Evolutionary conservation across 1,284 basidiomycete species (phyloP), one percentile per base, ranked within the genome.

Genomic region (Limonomyces culmigenus): DNA sequence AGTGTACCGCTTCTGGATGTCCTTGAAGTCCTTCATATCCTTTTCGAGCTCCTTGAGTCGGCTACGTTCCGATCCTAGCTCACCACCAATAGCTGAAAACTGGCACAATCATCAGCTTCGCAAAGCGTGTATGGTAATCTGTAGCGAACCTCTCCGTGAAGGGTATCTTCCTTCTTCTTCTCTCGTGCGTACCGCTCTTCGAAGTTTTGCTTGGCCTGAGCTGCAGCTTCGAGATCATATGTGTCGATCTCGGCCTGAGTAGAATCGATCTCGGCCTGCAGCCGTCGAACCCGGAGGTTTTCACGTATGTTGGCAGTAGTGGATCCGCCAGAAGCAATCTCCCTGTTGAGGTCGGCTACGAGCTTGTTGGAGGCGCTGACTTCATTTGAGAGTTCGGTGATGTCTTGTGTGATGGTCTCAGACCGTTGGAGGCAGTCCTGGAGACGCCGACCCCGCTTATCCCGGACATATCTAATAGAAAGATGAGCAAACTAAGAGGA

Each of bases 1-100:
- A 13, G 79, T 83, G 54, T 93, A 96, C 41, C 72, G 70, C 54
- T 80, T 79, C 47, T 84, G 72, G 44, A 92, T 74, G 40, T 88
- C 74, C 51, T 86, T 84, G 65, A 83, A 98, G 43, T 96, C 89
- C 43, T 67, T 70, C 40, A 92, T 58, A 50, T 96, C 91, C 19
- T 50, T 58, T 49, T 85, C 74, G 45, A 74, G 62, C 12, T 66
- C 67, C 49, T 74, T 70, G 38, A 83, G 55, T 45, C 85, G 78
- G 21, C 69, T 67, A 44, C 71, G 65, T 48, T 78, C 61, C n/a
- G 83, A 80, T 41, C 72, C 74, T 25, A 95, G 59, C 55, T 91
- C 83, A 42, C 91, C 91, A 8, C 70, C 75, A 16, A 88, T 59
- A 32, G 8, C 8, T 6, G 86, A 75, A 50, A 77, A 83, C 88